A percentile compares a stretch with the other conserved stretches of the same genome.
These are phyloP conservation scores for Yueomyces sp. DNA, from an alignment of 1,139 yeast species.

Conservation along the genomic window DNA sequence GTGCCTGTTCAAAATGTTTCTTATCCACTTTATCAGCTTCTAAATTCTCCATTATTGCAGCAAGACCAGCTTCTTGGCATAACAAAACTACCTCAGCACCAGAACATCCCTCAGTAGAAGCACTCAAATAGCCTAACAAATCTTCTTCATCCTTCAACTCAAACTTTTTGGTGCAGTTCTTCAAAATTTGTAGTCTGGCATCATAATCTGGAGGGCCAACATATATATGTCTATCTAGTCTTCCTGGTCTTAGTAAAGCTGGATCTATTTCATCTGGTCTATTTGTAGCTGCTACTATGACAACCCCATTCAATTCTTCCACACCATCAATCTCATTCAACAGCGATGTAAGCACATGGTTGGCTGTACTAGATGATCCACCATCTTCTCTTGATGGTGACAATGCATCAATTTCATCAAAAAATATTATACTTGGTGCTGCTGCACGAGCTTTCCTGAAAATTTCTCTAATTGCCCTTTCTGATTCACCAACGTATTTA, in stretches of 20 bases:
- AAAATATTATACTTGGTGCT: constrained; percentile 81
- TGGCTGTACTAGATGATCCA: constrained; percentile 59
- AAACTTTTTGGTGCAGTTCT: constrained; percentile 52
- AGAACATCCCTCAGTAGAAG: constrained; percentile 72
- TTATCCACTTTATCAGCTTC: constrained; percentile 40
- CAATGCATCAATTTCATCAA: constrained; percentile 91
- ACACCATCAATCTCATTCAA: constrained; percentile 94
- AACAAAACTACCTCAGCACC: constrained; percentile 91
- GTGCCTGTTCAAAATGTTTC: constrained; percentile 62
- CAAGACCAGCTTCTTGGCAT: constrained; percentile 90
- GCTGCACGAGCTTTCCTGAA: constrained; percentile 90
- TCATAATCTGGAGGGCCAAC: constrained; percentile 81
- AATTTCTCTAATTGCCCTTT: constrained; percentile 75
- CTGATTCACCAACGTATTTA: constrained; percentile 91
- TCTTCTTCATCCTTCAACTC: constrained; percentile 30
- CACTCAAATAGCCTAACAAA: constrained; percentile 43
- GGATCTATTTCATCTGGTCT: constrained; percentile 88
- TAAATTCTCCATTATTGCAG: constrained; percentile 74
- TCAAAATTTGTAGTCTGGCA: constrained; percentile 67
- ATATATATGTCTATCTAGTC: constrained; percentile 82
- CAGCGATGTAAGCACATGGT: constrained; percentile 76
- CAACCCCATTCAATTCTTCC: constrained; percentile 85
- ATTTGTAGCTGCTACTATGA: constrained; percentile 89
- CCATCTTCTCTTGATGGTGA: constrained; percentile 61
- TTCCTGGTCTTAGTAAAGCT: constrained; percentile 85